Evolutionary conservation across 352 stramenopile species (phyloP).

Genomic region (Phytophthora citricola): DNA sequence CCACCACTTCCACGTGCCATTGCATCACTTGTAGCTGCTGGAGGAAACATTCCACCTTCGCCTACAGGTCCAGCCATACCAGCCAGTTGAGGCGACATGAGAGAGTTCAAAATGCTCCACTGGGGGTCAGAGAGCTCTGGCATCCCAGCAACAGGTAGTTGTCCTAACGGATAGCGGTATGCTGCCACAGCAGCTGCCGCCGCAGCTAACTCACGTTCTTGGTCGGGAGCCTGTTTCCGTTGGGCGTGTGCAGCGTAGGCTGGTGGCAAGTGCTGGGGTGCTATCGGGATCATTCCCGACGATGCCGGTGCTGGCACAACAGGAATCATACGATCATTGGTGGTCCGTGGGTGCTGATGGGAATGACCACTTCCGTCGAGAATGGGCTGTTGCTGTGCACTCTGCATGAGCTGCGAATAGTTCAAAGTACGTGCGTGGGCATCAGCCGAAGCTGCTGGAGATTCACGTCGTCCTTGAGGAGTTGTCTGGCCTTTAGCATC

Average conservation of each 20-base stretch:
- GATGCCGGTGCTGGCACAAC: conserved; percentile 16
- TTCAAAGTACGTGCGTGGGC: conserved; percentile 18
- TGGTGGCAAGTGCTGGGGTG: conserved; percentile 37
- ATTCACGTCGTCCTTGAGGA: conserved; percentile 16
- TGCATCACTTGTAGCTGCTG: conserved; percentile 43
- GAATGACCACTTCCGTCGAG: conserved; percentile 19
- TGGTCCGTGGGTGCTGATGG: conserved; percentile 17
- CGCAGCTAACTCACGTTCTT: conserved; percentile 34
- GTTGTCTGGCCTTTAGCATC: conserved; percentile 22
- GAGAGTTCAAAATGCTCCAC: conserved; percentile 80
- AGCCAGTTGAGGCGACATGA: conserved; percentile 75
- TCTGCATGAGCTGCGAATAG: conserved; percentile 46
- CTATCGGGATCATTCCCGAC: conserved; percentile 21
- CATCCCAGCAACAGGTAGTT: conserved; percentile 34
- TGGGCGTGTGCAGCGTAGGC: conserved; percentile 32
- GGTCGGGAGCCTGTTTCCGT: conserved; percentile 31
- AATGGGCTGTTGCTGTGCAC: conserved; percentile 25
- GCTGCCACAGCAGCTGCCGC: conserved; percentile 43
- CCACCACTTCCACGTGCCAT: conserved; percentile 24
- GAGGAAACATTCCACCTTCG: conserved; percentile 27
- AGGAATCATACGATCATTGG: conserved; percentile 23
- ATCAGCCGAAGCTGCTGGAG: conserved; percentile 11
- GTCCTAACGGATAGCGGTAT: conserved; percentile 47
- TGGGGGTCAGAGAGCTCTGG: conserved; percentile 70
- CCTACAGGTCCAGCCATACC: conserved; percentile 37